A percentile compares a stretch with the other conserved stretches of the same genome.
phyloP scores from a whole-genome alignment of 2,329 filamentous ascomycete species.

The Lachnellula cervina region DNA sequence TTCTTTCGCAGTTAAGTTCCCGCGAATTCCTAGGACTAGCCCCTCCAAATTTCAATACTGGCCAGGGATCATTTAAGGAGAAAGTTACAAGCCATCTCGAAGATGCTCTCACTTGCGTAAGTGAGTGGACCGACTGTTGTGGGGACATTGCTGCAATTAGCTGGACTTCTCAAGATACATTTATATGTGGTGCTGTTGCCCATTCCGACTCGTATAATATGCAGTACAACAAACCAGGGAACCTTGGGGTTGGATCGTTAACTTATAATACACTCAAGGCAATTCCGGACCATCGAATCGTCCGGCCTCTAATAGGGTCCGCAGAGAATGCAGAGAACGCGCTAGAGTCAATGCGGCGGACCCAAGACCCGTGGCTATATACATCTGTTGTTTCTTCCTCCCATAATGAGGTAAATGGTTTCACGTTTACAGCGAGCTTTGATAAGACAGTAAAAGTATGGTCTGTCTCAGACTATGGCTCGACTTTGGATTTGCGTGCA shows the following conservation, averaged over 20 bases:
- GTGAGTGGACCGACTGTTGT: constrained; percentile 57
- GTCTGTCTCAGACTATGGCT: constrained; percentile 38
- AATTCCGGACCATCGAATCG: constrained; percentile 53
- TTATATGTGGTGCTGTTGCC: constrained; percentile 58
- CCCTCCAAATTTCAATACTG: constrained; percentile 11
- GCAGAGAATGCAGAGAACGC: constrained; percentile 48
- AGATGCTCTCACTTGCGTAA: constrained; percentile 45
- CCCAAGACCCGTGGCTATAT: constrained; percentile 59
- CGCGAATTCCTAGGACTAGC: constrained; percentile 24
- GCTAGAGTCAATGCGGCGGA: constrained; percentile 50
- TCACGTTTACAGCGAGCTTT: constrained; percentile 57
- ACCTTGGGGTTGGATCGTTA: constrained; percentile 52
- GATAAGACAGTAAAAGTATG: constrained; percentile 58
- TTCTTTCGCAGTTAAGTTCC: constrained; percentile 18
- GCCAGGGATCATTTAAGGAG: constrained; percentile 19
- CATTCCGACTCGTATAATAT: constrained; percentile 60
- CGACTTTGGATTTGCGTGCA: constrained; percentile 39
- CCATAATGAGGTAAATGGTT: constrained; percentile 41
- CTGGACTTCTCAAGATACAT: constrained; percentile 49
- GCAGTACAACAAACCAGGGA: constrained; percentile 62
- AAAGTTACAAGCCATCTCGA: constrained; percentile 34
- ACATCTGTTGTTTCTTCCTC: constrained; percentile 59
- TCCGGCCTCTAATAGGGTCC: constrained; percentile 43
- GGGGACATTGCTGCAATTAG: constrained; percentile 55
- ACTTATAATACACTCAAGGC: constrained; percentile 41